Conservation (phyloP, 208 protist genomes). For the Trypanosoma mega region DNA sequence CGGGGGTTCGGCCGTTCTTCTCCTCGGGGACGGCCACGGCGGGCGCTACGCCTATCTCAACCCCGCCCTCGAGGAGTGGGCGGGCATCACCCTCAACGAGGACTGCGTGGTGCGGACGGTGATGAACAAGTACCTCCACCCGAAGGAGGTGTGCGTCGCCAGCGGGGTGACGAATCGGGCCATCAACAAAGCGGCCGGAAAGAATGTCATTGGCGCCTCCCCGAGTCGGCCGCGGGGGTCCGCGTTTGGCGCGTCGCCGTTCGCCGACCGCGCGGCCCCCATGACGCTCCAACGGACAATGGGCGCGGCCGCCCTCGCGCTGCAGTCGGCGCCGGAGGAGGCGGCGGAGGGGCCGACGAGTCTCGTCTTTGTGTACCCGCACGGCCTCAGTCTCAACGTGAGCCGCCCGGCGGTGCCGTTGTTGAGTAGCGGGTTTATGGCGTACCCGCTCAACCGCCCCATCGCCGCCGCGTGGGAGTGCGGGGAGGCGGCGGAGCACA, state of each 20-base stretch:
- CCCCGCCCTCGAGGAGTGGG: slow-evolving; percentile 82
- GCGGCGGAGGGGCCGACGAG: slow-evolving; percentile 43
- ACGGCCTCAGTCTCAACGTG: slow-evolving; percentile 94
- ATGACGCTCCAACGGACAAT: slow-evolving; percentile 71
- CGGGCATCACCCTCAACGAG: slow-evolving; percentile 91
- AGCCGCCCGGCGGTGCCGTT: slow-evolving; percentile 92
- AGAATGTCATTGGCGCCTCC: slow-evolving; percentile 62
- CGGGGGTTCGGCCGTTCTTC: slow-evolving; percentile 91
- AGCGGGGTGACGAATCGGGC: slow-evolving; percentile 95
- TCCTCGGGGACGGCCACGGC: slow-evolving; percentile 93
- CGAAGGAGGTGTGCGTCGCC: slow-evolving; percentile 93
- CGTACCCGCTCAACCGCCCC: slow-evolving; percentile 95
- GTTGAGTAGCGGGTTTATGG: slow-evolving; percentile 93
- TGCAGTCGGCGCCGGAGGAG: slow-evolving; percentile 29
- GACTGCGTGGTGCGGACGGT: slow-evolving; percentile 95
- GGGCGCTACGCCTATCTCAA: slow-evolving; percentile 82
- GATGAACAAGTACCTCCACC: slow-evolving; percentile 96
- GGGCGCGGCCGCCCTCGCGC: slow-evolving; percentile 34
- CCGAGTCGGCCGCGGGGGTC: slow-evolving; percentile 9
- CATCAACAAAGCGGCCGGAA: slow-evolving; percentile 92
- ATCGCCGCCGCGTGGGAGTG: slow-evolving; percentile 84
- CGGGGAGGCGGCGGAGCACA: slow-evolving; percentile 64
- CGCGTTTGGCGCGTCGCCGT: not conserved
- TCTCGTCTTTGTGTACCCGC: slow-evolving; percentile 94
- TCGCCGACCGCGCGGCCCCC: slow-evolving; percentile 12